Conservation (phyloP, 2,329 filamentous ascomycete genomes). For the Fusarium verticillioides region DNA sequence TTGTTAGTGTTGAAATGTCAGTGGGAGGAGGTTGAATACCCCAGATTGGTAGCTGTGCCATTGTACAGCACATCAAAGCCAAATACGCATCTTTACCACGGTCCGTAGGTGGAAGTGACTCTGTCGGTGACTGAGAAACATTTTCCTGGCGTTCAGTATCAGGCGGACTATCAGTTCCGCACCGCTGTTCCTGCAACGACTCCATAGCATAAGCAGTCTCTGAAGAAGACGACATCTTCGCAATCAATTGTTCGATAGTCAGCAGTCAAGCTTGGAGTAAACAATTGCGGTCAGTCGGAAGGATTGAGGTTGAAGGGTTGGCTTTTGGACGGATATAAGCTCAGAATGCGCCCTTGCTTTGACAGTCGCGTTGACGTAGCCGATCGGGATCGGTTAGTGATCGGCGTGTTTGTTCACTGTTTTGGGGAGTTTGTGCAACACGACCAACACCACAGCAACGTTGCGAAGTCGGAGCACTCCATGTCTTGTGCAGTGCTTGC, state of each 20-base stretch:
- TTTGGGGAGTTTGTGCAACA: not conserved
- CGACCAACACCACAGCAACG: not conserved
- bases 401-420: not conserved
- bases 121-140: not conserved
- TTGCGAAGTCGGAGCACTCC: not conserved
- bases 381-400: not conserved
- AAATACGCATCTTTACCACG: slow-evolving; percentile 45
- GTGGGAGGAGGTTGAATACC: slow-evolving; percentile 9
- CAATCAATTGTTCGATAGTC: not conserved
- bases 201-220: not conserved
- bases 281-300: not conserved
- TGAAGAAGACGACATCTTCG: not conserved
- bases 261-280: not conserved
- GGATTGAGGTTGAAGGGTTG: not conserved
- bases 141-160: not conserved
- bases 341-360: slow-evolving; percentile 10
- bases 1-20: not conserved
- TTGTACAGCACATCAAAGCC: slow-evolving; percentile 46
- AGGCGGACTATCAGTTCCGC: not conserved
- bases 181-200: not conserved
- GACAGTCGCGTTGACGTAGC: slow-evolving; percentile 16
- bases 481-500: accelerated
- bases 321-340: not conserved
- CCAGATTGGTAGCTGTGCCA: slow-evolving; percentile 48
- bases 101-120: slow-evolving; percentile 43